phyloP scores from a whole-genome alignment of 75 land plant genomes.

The Adiantum capillusveneris region DNA sequence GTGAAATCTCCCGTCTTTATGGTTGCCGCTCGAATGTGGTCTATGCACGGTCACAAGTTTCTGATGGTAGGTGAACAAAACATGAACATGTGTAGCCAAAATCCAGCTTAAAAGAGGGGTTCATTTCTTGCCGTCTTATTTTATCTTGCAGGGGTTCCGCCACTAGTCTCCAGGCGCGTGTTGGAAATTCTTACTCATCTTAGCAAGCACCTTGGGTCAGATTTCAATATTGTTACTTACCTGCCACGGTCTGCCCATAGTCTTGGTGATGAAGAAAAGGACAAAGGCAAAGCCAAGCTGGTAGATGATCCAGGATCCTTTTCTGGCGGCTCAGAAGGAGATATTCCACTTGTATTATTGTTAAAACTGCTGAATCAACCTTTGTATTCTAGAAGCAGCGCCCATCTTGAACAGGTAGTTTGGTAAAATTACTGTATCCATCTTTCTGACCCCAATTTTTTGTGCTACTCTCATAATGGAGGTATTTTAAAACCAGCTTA shows the following conservation, averaged over 20 bases:
- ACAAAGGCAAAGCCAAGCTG: constrained; percentile 73
- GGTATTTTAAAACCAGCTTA: constrained; percentile 15
- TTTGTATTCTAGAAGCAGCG: constrained; percentile 34
- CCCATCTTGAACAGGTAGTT: constrained; percentile 38
- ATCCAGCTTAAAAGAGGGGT: no score
- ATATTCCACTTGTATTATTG: constrained; percentile 29
- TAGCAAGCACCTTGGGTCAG: constrained; percentile 31
- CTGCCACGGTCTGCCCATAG: constrained; percentile 14
- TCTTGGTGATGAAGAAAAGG: constrained; percentile 17
- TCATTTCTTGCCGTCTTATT: no score
- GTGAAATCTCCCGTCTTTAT: constrained; percentile 27
- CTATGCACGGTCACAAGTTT: constrained; percentile 35
- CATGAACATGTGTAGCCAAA: no score
- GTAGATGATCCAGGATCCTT: constrained; percentile 19
- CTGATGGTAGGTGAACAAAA: constrained; percentile 19
- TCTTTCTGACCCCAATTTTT: background rate
- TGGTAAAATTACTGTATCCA: background rate
- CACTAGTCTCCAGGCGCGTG: constrained; percentile 40
- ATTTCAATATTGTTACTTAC: constrained; percentile 21
- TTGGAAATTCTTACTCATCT: constrained; percentile 31
- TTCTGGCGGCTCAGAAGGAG: constrained; percentile 11
- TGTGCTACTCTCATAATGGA: no score
- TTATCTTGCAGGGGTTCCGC: constrained; percentile 32
- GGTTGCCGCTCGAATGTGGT: constrained; percentile 50
- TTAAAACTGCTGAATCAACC: constrained; percentile 35